A percentile compares a stretch with the other conserved stretches of the same genome.
Evolutionary conservation across 306 rosid species (phyloP).

Genomic region (Arachis hypogaea): DNA sequence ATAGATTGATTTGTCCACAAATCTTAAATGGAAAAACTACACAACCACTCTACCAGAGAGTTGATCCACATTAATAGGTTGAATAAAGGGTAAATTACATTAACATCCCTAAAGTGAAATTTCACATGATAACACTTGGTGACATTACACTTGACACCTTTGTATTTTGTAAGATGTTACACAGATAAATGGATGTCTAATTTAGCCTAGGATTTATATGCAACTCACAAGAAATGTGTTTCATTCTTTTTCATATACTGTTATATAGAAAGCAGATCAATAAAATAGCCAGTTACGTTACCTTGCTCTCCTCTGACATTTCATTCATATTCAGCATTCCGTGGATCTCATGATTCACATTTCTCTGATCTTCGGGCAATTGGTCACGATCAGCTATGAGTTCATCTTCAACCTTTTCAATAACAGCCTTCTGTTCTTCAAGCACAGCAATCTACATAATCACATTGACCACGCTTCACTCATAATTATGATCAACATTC

Average conservation of each 20-base stretch:
- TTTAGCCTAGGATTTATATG: not conserved
- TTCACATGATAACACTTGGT: too few species aligned
- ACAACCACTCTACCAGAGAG: not conserved
- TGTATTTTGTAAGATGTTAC: not conserved
- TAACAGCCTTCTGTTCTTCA: constrained; percentile 69
- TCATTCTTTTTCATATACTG: not conserved
- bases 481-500: constrained; percentile 5
- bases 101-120: too few species aligned
- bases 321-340: constrained; percentile 51
- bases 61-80: not conserved
- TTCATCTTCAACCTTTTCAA: constrained; percentile 50
- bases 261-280: constrained; percentile 2
- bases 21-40: not conserved
- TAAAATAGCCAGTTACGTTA: constrained; percentile 6
- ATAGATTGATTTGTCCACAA: not conserved
- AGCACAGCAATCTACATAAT: constrained; percentile 74
- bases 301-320: constrained; percentile 58
- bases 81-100: too few species aligned
- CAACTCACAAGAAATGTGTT: not conserved
- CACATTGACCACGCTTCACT: constrained; percentile 27
- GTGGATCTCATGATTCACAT: constrained; percentile 38
- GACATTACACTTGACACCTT: too few species aligned
- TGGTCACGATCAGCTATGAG: constrained; percentile 42
- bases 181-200: not conserved
- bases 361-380: constrained; percentile 24